phyloP scores from a whole-genome alignment of 176 grass and related monocot genomes.

The Thinopyrum elongatum region DNA sequence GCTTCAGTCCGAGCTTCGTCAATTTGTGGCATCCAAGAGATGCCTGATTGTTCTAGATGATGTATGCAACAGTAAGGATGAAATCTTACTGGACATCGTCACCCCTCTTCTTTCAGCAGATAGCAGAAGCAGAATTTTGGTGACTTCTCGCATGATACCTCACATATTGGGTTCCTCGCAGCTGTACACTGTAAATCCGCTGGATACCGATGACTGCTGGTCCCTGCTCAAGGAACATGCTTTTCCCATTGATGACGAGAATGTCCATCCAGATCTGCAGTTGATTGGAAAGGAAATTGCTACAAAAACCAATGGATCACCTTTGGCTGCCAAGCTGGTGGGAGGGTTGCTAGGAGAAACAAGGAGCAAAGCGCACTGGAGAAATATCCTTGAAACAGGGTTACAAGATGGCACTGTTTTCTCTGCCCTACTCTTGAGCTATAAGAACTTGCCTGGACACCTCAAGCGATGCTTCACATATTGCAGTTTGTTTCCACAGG shows the following conservation, averaged over 20 bases:
- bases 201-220: neutral
- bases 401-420: neutral
- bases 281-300: neutral
- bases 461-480: conserved; percentile 18
- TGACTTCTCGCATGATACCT: neutral
- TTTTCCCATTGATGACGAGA: neutral
- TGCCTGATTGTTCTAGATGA: neutral
- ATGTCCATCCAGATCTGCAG: neutral
- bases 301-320: conserved; percentile 1
- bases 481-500: neutral
- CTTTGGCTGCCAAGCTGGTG: conserved; percentile 4
- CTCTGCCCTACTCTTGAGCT: neutral
- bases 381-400: neutral
- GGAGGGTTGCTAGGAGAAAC: neutral
- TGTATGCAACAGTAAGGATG: neutral
- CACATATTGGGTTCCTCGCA: neutral
- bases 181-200: neutral
- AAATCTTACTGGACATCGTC: neutral
- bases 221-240: neutral
- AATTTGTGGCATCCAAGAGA: neutral
- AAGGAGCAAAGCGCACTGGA: neutral
- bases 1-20: neutral
- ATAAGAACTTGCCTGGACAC: conserved; percentile 1
- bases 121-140: neutral
- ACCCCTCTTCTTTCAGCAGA: neutral